Evolutionary conservation across 2,329 filamentous ascomycete species (phyloP).

Genomic region (Scleromitrula shiraiana): DNA sequence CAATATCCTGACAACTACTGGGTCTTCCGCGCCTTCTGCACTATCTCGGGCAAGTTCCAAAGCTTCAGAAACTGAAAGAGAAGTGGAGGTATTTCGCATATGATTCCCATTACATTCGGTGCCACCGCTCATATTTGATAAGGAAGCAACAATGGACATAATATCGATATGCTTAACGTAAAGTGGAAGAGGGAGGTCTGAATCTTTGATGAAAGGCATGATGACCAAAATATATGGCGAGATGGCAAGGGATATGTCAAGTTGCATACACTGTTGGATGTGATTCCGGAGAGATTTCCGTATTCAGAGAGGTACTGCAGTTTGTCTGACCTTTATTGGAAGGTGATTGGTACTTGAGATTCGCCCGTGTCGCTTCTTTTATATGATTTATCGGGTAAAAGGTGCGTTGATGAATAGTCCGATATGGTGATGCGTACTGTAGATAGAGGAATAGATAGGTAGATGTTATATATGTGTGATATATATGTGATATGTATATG

Average conservation of each 20-base stretch:
- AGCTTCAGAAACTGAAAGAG: conserved; percentile 49
- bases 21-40: conserved; percentile 56
- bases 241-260: not conserved
- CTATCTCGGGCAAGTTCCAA: conserved; percentile 70
- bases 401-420: no score
- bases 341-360: no score
- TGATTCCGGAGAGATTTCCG: not conserved
- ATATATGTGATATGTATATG: no score
- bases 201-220: conserved; percentile 18
- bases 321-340: not conserved
- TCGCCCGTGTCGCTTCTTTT: no score
- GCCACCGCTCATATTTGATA: conserved; percentile 16
- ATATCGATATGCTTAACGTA: conserved; percentile 10
- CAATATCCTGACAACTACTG: conserved; percentile 55
- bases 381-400: no score
- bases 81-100: conserved; percentile 9
- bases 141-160: conserved; percentile 15
- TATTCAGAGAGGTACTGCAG: not conserved
- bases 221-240: not conserved
- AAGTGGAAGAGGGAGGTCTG: conserved; percentile 21
- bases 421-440: no score
- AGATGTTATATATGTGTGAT: no score
- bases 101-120: conserved; percentile 13
- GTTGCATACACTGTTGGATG: not conserved
- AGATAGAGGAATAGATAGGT: no score